Evolutionary conservation across 1,284 basidiomycete species (phyloP).

Genomic region (Mycosarcoma maydis): DNA sequence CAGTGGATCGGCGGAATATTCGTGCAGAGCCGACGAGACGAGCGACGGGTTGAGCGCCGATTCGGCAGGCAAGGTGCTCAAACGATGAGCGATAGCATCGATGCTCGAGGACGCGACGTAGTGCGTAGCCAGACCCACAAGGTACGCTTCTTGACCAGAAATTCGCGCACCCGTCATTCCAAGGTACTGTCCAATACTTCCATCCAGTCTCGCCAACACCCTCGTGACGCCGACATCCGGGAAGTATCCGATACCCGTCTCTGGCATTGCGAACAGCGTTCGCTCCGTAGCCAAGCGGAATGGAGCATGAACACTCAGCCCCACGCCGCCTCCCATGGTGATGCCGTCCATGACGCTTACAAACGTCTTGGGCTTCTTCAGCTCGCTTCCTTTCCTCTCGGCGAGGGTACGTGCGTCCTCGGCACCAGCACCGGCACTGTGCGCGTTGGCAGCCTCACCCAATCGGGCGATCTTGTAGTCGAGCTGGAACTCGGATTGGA

Average conservation of each 20-base stretch:
- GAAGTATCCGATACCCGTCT: conserved; percentile 68
- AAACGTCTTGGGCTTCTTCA: conserved; percentile 75
- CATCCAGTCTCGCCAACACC: conserved; percentile 89
- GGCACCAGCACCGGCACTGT: conserved; percentile 68
- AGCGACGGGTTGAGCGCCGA: conserved; percentile 35
- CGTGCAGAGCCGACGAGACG: conserved; percentile 49
- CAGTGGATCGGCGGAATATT: conserved; percentile 57
- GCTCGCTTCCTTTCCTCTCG: conserved; percentile 34
- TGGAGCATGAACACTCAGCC: conserved; percentile 84
- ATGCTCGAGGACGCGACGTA: conserved; percentile 52
- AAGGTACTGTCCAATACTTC: conserved; percentile 89
- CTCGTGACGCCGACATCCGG: conserved; percentile 93
- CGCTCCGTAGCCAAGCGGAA: conserved; percentile 95
- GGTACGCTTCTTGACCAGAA: conserved; percentile 61
- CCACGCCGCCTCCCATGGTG: conserved; percentile 94
- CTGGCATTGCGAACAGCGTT: conserved; percentile 88
- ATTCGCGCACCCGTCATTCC: conserved; percentile 78
- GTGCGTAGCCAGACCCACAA: conserved; percentile 63
- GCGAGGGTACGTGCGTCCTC: conserved; percentile 36
- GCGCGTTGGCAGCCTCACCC: conserved; percentile 67
- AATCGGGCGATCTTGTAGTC: conserved; percentile 82
- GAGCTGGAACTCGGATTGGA: conserved; percentile 91
- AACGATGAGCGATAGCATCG: conserved; percentile 48
- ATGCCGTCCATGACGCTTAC: conserved; percentile 76
- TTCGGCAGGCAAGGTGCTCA: conserved; percentile 48